Evolutionary conservation across 2,329 filamentous ascomycete species (phyloP).

Genomic region (Dactylonectria macrodidyma): DNA sequence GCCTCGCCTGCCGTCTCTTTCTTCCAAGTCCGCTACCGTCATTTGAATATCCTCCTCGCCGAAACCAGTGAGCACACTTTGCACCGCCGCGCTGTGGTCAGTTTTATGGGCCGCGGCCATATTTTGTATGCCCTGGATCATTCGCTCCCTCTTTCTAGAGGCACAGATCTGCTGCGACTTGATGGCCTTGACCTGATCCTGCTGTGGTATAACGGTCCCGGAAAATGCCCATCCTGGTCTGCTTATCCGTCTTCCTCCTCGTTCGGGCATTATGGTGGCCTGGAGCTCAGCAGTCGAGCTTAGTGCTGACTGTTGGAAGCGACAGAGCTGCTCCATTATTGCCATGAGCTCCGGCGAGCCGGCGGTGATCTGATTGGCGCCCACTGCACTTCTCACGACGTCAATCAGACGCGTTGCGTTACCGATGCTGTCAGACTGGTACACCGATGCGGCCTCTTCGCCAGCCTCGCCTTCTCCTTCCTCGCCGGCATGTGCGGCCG

Average conservation of each 20-base stretch:
- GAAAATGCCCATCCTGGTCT: slow-evolving; percentile 12
- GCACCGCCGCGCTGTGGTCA: slow-evolving; percentile 15
- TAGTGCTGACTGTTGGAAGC: slow-evolving; percentile 9
- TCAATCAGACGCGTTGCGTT: slow-evolving; percentile 14
- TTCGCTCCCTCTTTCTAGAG: slow-evolving; percentile 22
- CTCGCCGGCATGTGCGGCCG: not conserved
- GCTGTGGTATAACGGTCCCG: slow-evolving; percentile 6
- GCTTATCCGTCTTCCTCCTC: not conserved
- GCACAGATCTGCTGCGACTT: slow-evolving; percentile 13
- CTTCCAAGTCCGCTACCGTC: not conserved
- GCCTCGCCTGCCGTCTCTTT: not conserved
- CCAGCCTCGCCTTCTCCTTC: not conserved
- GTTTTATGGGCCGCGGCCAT: slow-evolving; percentile 47
- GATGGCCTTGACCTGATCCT: slow-evolving; percentile 12
- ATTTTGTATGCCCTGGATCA: slow-evolving; percentile 36
- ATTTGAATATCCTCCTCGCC: slow-evolving; percentile 5
- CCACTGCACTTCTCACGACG: slow-evolving; percentile 15
- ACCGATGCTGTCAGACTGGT: not conserved
- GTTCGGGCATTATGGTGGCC: not conserved
- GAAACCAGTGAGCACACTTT: slow-evolving; percentile 9
- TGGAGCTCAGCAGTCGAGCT: slow-evolving; percentile 5
- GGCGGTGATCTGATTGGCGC: slow-evolving; percentile 14
- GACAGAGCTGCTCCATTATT: slow-evolving; percentile 18
- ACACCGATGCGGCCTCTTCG: not conserved
- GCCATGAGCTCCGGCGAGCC: slow-evolving; percentile 14